Base-by-base conservation (phyloP, 148 eudicot species). In the Beta vulgaris region DNA sequence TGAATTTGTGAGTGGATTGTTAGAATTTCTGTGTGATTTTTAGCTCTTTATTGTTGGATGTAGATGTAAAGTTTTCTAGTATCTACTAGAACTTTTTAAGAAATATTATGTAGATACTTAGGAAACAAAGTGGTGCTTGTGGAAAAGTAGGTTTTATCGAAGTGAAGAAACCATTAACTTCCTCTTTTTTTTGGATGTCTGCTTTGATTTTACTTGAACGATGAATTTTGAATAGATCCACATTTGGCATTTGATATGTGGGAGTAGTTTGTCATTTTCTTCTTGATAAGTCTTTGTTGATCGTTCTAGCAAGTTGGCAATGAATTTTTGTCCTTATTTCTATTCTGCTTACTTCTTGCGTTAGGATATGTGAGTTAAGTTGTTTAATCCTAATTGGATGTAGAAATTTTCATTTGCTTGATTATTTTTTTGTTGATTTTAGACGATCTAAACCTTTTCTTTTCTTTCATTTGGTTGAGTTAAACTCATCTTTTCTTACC, bases 401-500 rank as follows among this genome's bases (percentile, higher is more conserved):
- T 16, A 53, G 58, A 53, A 21, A 58, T 6, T 58, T 6, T 63
- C 43, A 7, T 36, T 63, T 36, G 13, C 28, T 21, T 63, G 23
- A 3, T 19, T 51, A 21, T 31, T 51, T 29, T 0, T 6, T 15
- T 29, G 7, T 48, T 23, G 14, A 48, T 35, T 49, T 1, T 14
- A 7, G 35, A n/a, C 11, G 0, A 1, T 13, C n/a, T n/a, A n/a
- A n/a, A n/a, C n/a, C n/a, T n/a, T n/a, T n/a, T n/a, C n/a, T n/a
- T 1, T 49, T 68, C 2, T 7, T 12, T 6, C 26, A 15, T 60
- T 31, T 67, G 60, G 16, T 6, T 60, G 57, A 58, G n/a, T 48
- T 44, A 46, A 69, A 53, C 48, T 49, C 44, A 15, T 46, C 6
- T 21, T 36, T 59, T 42, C 43, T 76, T 69, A 3, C 18, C 79